phyloP scores from a whole-genome alignment of 345 rosid genomes.

The Boechera divaricarpa region DNA sequence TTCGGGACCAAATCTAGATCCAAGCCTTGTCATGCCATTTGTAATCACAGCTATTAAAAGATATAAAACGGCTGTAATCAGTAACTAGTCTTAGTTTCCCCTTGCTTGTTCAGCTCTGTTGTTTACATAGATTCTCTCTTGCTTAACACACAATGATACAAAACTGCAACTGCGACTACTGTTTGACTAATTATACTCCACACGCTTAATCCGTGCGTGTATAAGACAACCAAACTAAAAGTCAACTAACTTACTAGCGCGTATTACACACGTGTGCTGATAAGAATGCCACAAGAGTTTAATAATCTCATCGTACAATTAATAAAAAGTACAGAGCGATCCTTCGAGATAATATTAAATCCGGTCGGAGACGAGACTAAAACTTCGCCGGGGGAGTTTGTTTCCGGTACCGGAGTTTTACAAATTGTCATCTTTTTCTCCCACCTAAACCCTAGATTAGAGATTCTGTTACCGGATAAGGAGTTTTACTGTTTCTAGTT shows the following conservation, averaged over 20 bases:
- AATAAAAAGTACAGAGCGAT: constrained; percentile 2
- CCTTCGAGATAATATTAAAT: neutral
- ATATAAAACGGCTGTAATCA: neutral
- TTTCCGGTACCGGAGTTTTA: neutral
- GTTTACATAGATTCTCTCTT: neutral
- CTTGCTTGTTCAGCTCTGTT: no score
- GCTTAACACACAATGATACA: neutral
- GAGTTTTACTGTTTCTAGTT: neutral
- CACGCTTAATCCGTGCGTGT: constrained; percentile 15
- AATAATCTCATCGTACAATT: neutral
- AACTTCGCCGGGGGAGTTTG: constrained; percentile 23
- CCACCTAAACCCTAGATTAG: constrained; percentile 5
- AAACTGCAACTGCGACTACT: neutral
- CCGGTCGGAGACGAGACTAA: constrained; percentile 16
- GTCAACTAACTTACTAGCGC: constrained; percentile 36
- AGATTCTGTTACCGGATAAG: neutral
- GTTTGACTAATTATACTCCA: constrained; percentile 8
- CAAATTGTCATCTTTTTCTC: neutral
- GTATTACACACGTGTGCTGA: constrained; percentile 7
- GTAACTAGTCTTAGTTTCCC: no score
- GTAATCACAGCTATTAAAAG: neutral
- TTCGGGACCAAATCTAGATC: no score
- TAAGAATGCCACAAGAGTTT: neutral
- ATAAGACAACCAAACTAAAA: neutral
- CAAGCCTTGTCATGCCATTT: neutral